Evolutionary conservation across 2,329 filamentous ascomycete genomes (phyloP), one percentile per base, ranked within the genome.

Genomic region (Trichoderma polysporum): DNA sequence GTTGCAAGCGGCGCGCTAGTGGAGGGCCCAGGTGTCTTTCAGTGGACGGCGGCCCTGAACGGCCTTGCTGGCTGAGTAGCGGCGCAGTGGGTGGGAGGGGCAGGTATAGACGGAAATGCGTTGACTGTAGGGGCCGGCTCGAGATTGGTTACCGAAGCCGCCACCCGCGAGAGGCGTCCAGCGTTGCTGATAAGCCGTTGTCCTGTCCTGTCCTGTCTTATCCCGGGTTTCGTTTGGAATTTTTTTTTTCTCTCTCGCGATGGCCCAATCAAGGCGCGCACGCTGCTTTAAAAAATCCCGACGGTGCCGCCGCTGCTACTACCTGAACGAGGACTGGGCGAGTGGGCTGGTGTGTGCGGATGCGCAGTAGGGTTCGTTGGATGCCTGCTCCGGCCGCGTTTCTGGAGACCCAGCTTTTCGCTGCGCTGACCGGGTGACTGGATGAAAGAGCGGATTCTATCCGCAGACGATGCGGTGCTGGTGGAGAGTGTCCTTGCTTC

Each of bases 1-100:
- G 49, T 54, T 49, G 65, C 58, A 49, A 31, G 59, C 59, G 58
- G 49, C 41, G 66, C 66, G 58, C 66, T 59, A 57, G 57, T 35
- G 52, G 58, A 50, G 35, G 54, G 63, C 54, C 45, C 54, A 66
- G 63, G 63, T 47, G 63, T 25, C 56, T 29, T 66, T 25, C 54
- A 66, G 54, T 60, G 63, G 45, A 66, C 54, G 37, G 27, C 29
- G 41, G 63, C 56, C 63, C 56, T 47, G 58, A 54, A 61, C 27
- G 60, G 35, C 60, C 60, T 25, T 33, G 60, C 52, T 35, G 52
- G 62, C 50, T n/a, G 52, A 39, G 62, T 52, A n/a, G 62, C 54
- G 53, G 54, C 63, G 54, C 39, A 45, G n/a, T 45, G 39, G 39
- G 41, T 45, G 41, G 41, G 41, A 45, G 41, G 41, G 41, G 41